phyloP scores from a whole-genome alignment of 192 early-diverging fungal species.

The Coemansia sp. region DNA sequence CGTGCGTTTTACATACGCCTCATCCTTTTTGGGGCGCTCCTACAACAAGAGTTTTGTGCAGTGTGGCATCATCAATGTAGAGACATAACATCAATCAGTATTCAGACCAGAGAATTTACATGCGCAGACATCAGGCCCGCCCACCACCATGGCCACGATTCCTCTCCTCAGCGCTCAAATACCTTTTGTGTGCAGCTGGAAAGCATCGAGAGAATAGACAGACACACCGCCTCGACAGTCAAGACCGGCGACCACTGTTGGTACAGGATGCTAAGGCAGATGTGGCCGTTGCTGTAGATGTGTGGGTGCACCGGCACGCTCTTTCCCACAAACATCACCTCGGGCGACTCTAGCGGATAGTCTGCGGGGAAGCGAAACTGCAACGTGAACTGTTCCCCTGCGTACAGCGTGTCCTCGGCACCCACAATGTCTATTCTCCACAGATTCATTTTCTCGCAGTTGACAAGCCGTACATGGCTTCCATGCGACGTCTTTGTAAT shows the following conservation, averaged over 20 bases:
- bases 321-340: constrained; percentile 63
- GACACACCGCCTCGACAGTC: constrained; percentile 81
- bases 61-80: background rate
- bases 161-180: constrained; percentile 25
- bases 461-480: constrained; percentile 13
- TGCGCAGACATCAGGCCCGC: background rate
- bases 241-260: constrained; percentile 93
- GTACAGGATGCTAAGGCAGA: constrained; percentile 94
- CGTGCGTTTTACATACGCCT: constrained; percentile 14
- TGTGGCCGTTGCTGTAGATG: constrained; percentile 91
- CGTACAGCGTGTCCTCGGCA: constrained; percentile 69
- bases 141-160: too few species aligned
- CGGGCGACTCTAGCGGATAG: constrained; percentile 77
- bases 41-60: background rate
- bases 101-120: background rate
- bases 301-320: constrained; percentile 74
- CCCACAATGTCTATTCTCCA: constrained; percentile 69
- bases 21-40: constrained; percentile 23
- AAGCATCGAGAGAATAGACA: constrained; percentile 93
- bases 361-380: constrained; percentile 69
- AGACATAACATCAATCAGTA: background rate
- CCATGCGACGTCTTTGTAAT: constrained; percentile 21
- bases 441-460: constrained; percentile 27
- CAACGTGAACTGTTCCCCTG: constrained; percentile 56
- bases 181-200: constrained; percentile 82